Base-by-base conservation (phyloP, 1,284 basidiomycete species). In the Apiotrichum sp. region DNA sequence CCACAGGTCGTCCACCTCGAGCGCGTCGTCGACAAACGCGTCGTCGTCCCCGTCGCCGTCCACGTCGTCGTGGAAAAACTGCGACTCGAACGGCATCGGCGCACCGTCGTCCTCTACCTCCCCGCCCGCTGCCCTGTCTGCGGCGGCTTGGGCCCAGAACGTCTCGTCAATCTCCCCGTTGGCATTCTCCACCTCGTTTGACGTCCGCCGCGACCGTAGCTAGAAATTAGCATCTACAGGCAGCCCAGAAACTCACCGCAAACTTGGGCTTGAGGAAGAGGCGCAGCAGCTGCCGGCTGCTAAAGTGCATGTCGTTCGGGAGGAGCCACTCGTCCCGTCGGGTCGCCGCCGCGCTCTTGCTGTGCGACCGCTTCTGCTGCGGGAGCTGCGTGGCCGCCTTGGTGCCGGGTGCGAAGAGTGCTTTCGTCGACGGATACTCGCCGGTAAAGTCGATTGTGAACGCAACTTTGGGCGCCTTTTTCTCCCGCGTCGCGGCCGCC, bases 261-360 rank as follows among this genome's bases (percentile, higher is more conserved):
- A 93, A 96, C 71, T 91, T 91, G 38, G 93, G 95, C 76, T 99
- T 99, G 67, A 97, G 78, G 80, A 98, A 98, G 42, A 98, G 76
- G 3, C 91, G 86, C 40, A 98, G 82, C 6, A 99, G 81, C 67
- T 95, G 89, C 62, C 86, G 82, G 67, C 86, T 90, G 51, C 86
- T 88, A 73, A 98, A 99, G 74, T 98, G 95, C 85, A 95, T 96
- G 73, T 99, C 95, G 66, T 97, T 92, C 1, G 95, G 95, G 49
- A 98, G 80, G 7, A 86, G 82, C 68, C 91, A 87, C 57, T 89
- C 84, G 56, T 88, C 85, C 56, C 65, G 77, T 78, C 61, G 54
- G 78, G 55, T 78, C 10, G 81, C 71, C 78, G 45, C 78, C 59
- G 77, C 75, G 60, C 71, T 82, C 52, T 77, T 74, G 72, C 78